phyloP scores from a whole-genome alignment of 306 rosid species.

The Gastrolobium villosum region DNA sequence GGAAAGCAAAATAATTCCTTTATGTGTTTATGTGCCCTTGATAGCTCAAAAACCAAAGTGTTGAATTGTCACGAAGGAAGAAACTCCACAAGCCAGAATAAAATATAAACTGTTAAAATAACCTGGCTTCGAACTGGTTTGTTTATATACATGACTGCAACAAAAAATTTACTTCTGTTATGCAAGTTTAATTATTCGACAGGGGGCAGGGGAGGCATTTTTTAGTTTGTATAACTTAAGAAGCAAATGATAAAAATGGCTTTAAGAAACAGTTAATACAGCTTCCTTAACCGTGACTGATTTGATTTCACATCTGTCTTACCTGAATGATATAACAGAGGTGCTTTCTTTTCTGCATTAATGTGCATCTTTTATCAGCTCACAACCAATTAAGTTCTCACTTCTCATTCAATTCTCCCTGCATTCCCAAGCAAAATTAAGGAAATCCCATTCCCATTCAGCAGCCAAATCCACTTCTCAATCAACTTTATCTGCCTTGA shows the following conservation, averaged over 20 bases:
- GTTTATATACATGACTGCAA: not conserved
- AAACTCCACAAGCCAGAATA: not conserved
- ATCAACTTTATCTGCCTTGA: constrained; percentile 44
- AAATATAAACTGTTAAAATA: not conserved
- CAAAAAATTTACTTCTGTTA: not conserved
- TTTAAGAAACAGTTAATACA: constrained; percentile 36
- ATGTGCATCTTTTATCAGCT: constrained; percentile 35
- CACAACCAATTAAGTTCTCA: constrained; percentile 41
- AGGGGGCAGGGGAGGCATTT: not conserved
- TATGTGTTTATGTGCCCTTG: not conserved
- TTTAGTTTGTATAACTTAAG: not conserved
- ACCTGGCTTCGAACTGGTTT: constrained; percentile 8
- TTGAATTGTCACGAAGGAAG: not conserved
- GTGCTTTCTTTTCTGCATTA: constrained; percentile 20
- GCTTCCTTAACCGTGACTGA: constrained; percentile 40
- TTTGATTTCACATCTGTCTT: constrained; percentile 46
- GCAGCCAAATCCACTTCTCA: constrained; percentile 44
- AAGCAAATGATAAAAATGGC: constrained; percentile 21
- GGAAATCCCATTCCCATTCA: constrained; percentile 13
- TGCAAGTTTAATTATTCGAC: constrained; percentile 1
- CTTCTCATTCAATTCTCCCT: constrained; percentile 49
- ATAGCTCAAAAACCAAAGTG: not conserved
- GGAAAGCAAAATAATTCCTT: not conserved
- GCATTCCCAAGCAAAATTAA: constrained; percentile 42
- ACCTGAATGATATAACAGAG: constrained; percentile 40